phyloP scores from a whole-genome alignment of 805 yeast species.

The Limtongia smithiae region DNA sequence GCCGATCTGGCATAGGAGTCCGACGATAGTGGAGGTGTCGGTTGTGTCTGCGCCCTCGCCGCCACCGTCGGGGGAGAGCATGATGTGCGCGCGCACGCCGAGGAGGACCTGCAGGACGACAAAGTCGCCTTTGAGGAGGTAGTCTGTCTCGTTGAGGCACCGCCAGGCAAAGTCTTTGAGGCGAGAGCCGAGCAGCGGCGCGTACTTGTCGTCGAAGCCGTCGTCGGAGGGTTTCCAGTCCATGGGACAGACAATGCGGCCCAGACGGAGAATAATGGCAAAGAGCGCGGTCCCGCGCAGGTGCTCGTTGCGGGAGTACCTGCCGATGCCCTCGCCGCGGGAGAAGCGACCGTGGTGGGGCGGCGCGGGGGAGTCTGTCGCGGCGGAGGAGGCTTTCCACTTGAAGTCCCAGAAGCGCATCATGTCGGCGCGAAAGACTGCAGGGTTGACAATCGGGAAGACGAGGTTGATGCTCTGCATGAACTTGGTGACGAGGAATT shows the following conservation, averaged over 20 bases:
- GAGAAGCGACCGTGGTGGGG: neutral
- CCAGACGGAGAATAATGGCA: slow-evolving; percentile 27
- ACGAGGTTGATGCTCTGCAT: slow-evolving; percentile 28
- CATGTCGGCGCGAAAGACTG: slow-evolving; percentile 19
- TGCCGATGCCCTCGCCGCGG: neutral
- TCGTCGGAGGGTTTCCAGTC: slow-evolving; percentile 27
- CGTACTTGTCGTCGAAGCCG: slow-evolving; percentile 20
- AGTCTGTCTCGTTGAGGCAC: slow-evolving; percentile 16
- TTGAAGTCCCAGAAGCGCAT: slow-evolving; percentile 20
- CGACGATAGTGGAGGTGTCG: slow-evolving; percentile 27
- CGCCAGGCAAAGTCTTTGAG: slow-evolving; percentile 21
- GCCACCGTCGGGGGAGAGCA: slow-evolving; percentile 24
- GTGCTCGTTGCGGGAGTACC: slow-evolving; percentile 2
- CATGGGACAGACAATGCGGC: slow-evolving; percentile 25
- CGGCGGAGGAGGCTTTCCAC: slow-evolving; percentile 1
- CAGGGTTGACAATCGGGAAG: slow-evolving; percentile 28
- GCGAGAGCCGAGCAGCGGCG: slow-evolving; percentile 8
- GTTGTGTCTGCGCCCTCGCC: slow-evolving; percentile 29
- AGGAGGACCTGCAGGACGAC: slow-evolving; percentile 24
- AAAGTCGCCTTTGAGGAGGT: slow-evolving; percentile 16
- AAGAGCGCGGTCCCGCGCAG: slow-evolving; percentile 28
- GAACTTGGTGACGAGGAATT: slow-evolving; percentile 28
- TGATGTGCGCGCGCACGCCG: slow-evolving; percentile 29
- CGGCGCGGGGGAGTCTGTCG: neutral
- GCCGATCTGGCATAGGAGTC: slow-evolving; percentile 31